Evolutionary conservation across 306 rosid genomes (phyloP).

Genomic region (Glycine tomentella): DNA sequence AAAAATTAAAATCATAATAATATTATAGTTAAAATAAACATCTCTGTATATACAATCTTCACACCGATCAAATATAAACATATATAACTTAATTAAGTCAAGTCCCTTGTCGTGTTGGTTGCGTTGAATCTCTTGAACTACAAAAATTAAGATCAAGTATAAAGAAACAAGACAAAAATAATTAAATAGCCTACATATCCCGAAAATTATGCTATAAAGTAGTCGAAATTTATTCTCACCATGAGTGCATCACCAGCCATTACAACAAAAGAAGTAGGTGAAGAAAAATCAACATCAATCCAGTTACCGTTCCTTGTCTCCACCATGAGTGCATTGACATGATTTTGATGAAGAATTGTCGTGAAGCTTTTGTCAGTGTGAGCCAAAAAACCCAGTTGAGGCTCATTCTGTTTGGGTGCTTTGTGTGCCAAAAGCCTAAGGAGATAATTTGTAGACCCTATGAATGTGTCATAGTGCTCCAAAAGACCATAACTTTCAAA

Average conservation of each 20-base stretch:
- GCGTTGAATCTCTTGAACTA: background rate
- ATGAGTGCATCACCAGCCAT: conserved; percentile 81
- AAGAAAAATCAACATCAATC: conserved; percentile 69
- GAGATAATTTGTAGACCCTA: conserved; percentile 57
- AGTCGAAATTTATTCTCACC: conserved; percentile 44
- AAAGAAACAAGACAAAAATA: background rate
- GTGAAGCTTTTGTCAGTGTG: conserved; percentile 94
- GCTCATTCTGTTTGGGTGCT: conserved; percentile 51
- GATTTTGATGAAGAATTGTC: conserved; percentile 76
- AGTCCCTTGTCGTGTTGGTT: no score
- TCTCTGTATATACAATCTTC: no score
- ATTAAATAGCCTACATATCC: background rate
- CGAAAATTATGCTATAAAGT: background rate
- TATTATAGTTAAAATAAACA: no score
- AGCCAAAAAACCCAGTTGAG: conserved; percentile 61
- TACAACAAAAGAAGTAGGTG: conserved; percentile 68
- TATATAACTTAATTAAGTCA: no score
- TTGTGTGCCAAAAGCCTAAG: conserved; percentile 66
- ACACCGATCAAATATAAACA: no score
- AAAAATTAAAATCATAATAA: no score
- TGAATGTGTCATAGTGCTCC: conserved; percentile 50
- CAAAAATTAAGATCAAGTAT: background rate
- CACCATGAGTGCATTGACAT: conserved; percentile 67
- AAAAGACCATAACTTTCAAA: conserved; percentile 70
- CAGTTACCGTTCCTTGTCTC: conserved; percentile 68